Base-by-base conservation (phyloP, 192 early-diverging fungal genomes). In the Gaertneriomyces sp. region DNA sequence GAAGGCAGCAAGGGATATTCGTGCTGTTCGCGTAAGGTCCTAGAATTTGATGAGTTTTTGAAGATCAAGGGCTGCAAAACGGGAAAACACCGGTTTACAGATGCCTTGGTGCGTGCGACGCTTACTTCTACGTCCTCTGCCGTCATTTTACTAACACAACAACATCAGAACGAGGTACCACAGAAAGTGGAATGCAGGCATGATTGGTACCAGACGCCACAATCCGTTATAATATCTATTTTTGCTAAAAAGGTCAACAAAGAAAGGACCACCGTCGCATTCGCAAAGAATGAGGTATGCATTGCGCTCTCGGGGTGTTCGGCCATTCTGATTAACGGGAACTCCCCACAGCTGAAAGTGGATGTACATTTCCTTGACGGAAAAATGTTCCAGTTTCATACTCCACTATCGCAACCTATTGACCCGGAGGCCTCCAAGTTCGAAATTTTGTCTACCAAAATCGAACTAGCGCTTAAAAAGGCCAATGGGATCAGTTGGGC, bases 1-100 rank as follows among this genome's bases (percentile, higher is more conserved):
- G 97, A 98, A 73, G 97, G 97, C 12, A 91, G 88, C 79, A 98
- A 98, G 82, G 95, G 95, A 20, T 98, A 91, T 91, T 87, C 88
- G 42, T 99, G 97, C 79, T 99, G 97, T 76, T 81, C 89, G 57
- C 86, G 93, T 43, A 89, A 93, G 63, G 95, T 95, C 3, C 85
- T 96, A 14, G 97, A 98, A 75, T 99, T 98, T 85, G 97, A 99
- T 42, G 94, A 97, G 75, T 98, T 99, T 63, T 77, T 98, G 70
- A 94, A 89, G 70, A 95, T 99, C 73, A 81, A 81, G 58, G 97
- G 97, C 41, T 99, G 97, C 77, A 88, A 82, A 44, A 80, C 63
- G n/a, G 93, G 93, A 45, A 84, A 87, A 54, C 97, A 99, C 74
- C 77, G 94, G 69, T 99, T 99, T 79, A 87, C 91, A 2, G 76